Conservation (phyloP, 2,329 filamentous ascomycete species). For the Dothiorella sarmentorum region DNA sequence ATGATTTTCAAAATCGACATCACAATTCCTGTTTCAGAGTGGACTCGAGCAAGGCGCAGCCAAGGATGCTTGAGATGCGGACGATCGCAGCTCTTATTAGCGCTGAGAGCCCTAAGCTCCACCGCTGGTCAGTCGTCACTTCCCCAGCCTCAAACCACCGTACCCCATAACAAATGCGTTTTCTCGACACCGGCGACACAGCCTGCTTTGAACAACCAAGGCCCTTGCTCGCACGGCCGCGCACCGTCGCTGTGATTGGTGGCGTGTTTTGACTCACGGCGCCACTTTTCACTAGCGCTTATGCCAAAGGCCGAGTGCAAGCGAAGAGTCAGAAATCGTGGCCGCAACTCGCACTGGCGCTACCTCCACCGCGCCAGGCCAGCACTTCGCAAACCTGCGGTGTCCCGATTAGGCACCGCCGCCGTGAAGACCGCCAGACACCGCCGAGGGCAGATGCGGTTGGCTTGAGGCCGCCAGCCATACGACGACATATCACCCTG, state of each 20-base stretch:
- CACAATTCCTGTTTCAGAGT: too few relatives aligned
- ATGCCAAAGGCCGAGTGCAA: not conserved
- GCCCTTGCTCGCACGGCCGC: not conserved
- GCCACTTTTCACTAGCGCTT: not conserved
- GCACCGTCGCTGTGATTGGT: not conserved
- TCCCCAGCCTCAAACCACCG: not conserved
- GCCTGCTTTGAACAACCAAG: not conserved
- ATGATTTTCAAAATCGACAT: too few relatives aligned
- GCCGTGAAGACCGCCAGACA: not conserved
- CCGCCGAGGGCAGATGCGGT: not conserved
- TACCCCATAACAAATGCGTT: not conserved
- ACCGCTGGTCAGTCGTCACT: not conserved
- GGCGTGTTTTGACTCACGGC: not conserved
- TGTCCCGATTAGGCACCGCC: not conserved
- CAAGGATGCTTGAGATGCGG: not conserved
- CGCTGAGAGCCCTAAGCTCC: constrained; percentile 1
- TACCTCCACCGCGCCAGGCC: not conserved
- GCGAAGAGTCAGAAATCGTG: not conserved
- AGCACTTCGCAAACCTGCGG: not conserved
- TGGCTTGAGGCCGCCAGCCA: not conserved
- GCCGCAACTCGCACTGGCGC: not conserved
- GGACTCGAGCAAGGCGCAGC: not conserved
- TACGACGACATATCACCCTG: constrained; percentile 9
- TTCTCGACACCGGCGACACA: constrained; percentile 1
- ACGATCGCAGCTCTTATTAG: not conserved